Base-by-base conservation (phyloP, 208 protist genomes). In the Strigomonas culicis region DNA sequence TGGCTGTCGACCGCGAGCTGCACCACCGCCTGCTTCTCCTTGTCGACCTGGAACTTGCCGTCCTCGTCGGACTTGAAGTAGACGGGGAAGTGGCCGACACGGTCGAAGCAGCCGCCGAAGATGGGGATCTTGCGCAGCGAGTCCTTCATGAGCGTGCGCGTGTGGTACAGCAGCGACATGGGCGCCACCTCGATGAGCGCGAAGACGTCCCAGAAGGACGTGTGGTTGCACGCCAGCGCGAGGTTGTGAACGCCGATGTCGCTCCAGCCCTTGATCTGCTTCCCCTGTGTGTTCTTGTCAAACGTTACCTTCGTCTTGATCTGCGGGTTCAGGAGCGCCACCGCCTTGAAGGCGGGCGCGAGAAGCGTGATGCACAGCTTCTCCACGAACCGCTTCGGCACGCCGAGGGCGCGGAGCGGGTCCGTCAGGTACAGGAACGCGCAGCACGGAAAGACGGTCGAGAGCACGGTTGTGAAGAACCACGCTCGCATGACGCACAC, bases 81-180 rank as follows among this genome's bases (percentile, higher is more conserved):
- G 13, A 92, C 85, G 3, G 85, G 85, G 57, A 88, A 92, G 77
- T 92, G 80, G 3, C 85, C 85, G 43, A 83, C 79, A 31, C 73
- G 74, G 59, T 81, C 69, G 56, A 84, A 84, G 61, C 73, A 56
- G 70, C 68, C 74, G 50, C 84, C 84, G 61, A 85, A 81, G 52
- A 86, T 70, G 31, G 84, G 84, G 31, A 90, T 79, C 43, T 74
- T 59, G 22, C 68, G 66, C 28, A 90, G 77, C 6, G 76, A 66
- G 53, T 68, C 56, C 74, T 90, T 90, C 66, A 87, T 75, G 8
- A 86, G 66, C 52, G 84, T 86, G 55, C 80, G 67, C 22, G 65
- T 80, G 30, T 70, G 41, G 8, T 59, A 36, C 36, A 84, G 52
- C 46, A 60, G 36, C 21, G 46, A 53, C 24, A 85, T 32, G 3